Evolutionary conservation across 306 rosid species (phyloP).

Genomic region (Pyrus pyrifolia): DNA sequence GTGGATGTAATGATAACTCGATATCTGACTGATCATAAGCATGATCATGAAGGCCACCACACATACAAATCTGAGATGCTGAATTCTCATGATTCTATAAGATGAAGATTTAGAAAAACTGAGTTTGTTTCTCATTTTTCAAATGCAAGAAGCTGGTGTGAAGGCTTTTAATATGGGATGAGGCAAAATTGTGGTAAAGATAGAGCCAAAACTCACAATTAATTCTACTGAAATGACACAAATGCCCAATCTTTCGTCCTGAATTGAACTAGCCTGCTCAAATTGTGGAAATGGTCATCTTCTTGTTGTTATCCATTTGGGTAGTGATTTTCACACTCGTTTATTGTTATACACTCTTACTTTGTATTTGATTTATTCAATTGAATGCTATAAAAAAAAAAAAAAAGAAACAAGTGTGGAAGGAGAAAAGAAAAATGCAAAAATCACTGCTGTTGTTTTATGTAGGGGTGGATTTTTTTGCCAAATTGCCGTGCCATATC

Average conservation of each 20-base stretch:
- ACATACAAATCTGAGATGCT: slow-evolving; percentile 33
- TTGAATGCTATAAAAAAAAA: no score
- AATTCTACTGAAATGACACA: slow-evolving; percentile 34
- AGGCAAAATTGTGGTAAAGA: slow-evolving; percentile 34
- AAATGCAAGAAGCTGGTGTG: slow-evolving; percentile 13
- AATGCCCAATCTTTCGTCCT: slow-evolving; percentile 30
- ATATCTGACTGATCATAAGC: slow-evolving; percentile 43
- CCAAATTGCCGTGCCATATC: no score
- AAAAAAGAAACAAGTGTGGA: no score
- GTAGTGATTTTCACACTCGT: no score
- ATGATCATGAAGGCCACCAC: slow-evolving; percentile 43
- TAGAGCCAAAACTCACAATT: slow-evolving; percentile 40
- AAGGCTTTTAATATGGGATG: slow-evolving; percentile 30
- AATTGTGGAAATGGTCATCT: not conserved
- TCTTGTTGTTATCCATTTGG: not conserved
- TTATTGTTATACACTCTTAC: no score
- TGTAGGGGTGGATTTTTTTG: not conserved
- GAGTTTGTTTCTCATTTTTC: slow-evolving; percentile 16
- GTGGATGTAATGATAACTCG: slow-evolving; percentile 35
- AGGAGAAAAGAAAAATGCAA: no score
- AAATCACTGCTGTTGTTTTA: no score
- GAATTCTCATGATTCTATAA: slow-evolving; percentile 38
- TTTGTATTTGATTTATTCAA: no score
- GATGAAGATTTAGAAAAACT: slow-evolving; percentile 11
- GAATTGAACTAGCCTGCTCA: slow-evolving; percentile 10